Conservation (phyloP, 139 green algal genomes). For the Tetraselmis chui region DNA sequence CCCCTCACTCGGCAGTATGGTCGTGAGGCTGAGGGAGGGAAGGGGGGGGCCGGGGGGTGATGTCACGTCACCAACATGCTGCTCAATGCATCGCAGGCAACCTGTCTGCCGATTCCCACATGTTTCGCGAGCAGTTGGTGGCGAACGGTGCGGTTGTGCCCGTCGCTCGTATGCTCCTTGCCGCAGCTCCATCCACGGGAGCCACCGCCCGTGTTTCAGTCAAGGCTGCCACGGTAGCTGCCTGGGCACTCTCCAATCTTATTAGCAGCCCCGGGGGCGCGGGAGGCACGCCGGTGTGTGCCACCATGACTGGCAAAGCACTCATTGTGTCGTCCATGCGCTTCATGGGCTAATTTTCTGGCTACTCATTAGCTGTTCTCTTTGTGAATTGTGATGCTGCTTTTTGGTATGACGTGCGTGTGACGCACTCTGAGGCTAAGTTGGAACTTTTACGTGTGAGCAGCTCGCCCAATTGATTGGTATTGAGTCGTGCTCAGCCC, state of each 20-base stretch:
- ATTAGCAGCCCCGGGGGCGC: constrained; percentile 19
- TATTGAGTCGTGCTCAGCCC: not conserved
- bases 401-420: no score
- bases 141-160: constrained; percentile 9
- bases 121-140: constrained; percentile 30
- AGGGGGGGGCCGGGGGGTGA: no score
- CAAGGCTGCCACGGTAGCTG: constrained; percentile 25
- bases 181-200: not conserved
- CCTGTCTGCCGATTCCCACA: constrained; percentile 18
- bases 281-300: not conserved
- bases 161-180: not conserved
- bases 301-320: no score
- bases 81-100: not conserved
- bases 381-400: no score
- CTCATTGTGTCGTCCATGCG: no score
- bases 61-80: no score
- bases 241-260: constrained; percentile 41
- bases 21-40: not conserved
- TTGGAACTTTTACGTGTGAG: no score
- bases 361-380: no score
- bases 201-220: no score
- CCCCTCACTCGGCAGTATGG: constrained; percentile 28
- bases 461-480: not conserved
- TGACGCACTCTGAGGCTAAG: no score
- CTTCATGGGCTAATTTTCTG: no score